Base-by-base conservation (phyloP, 2,329 filamentous ascomycete species). In the Stachybotrys chartarum region DNA sequence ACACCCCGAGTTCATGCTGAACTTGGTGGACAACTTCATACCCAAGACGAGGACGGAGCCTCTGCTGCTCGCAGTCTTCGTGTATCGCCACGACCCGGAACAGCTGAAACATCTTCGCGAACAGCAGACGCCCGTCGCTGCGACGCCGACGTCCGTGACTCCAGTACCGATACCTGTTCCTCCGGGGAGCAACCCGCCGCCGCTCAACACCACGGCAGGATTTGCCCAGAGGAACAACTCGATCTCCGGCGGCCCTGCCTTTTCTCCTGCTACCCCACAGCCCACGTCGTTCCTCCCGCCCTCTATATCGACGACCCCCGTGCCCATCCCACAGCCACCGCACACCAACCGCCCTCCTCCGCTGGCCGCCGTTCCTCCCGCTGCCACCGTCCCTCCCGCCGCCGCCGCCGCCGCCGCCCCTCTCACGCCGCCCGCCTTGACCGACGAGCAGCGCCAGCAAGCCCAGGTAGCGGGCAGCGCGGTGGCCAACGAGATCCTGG, bases 1-100 rank as follows among this genome's bases (percentile, higher is more conserved):
- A 52, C 82, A 93, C 48, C 93, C 94, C 0, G 89, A 92, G 58
- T 96, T 97, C 64, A 84, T 97, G 70, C 83, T 91, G 58, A 88
- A 96, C 65, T 80, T 97, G n/a, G 86, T 90, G 59, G 88, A 93
- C 63, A 92, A 92, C 68, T 83, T 83, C 32, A 82, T 97, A 35
- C 89, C 92, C 49, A 80, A 83, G 56, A 81, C 82, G 2, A 81
- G 88, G 16, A 78, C 84, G 0, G 87, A 95, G 61, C 85, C 90
- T 1, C 84, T 94, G 73, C 76, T 99, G 42, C 77, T 97, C 8
- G 83, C 92, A 24, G 88, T 93, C 1, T 88, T 97, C 59, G 90
- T 97, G 4, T 90, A 95, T 59, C 84, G 88, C 42, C 86, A 86
- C 51, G 81, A 84, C 50, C 71, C 72, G 0, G 68, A 71, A 53